Evolutionary conservation across 371 early-diverging fungal genomes (phyloP), one percentile per base, ranked within the genome.

Genomic region (Mortierella sp.): DNA sequence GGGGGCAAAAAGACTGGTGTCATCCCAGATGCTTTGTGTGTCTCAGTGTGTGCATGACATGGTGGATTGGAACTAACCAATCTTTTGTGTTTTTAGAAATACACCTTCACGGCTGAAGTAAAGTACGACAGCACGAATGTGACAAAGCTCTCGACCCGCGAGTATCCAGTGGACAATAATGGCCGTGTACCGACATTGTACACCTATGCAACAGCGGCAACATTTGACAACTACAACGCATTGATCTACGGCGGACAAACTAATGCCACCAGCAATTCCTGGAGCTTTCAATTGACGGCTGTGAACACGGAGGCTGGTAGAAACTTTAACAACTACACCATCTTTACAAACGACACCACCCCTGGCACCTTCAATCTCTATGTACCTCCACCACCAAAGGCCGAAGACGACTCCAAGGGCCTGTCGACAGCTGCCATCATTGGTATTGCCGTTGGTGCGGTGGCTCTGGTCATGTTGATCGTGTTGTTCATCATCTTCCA

Each of bases 371-470:
- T 76, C n/a, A 9, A n/a, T 3, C 16, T 54, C 37, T 39, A 41
- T 16, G 44, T 28, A 24, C 65, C 64, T 1, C 62, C 54, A 27
- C 43, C 57, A 5, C 39, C 54, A 24, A 34, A 44, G 0, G 8
- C 53, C 1, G 40, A 34, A 16, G 43, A 54, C 10, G 52, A 57
- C 17, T 13, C 57, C 21, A 64, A 55, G 48, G 72, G 67, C 2
- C 57, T 78, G n/a, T 63, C 68, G 1, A 67, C 73, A 5, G 44
- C 59, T 5, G 71, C 79, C 37, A 71, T 78, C 46, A 64, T 78
- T 21, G 79, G 72, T 5, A 71, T 71, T 19, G 79, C 63, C 28
- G 58, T 78, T n/a, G 73, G 68, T 10, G 79, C 64, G 3, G 57
- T 60, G 2, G 79, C 67, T 0, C 17, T 71, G 22, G 10, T 78